A percentile compares a stretch with the other conserved stretches of the same genome.
These are phyloP conservation scores for Podospora sp. DNA, from an alignment of 495 filamentous ascomycete species.

Conservation along the genomic window DNA sequence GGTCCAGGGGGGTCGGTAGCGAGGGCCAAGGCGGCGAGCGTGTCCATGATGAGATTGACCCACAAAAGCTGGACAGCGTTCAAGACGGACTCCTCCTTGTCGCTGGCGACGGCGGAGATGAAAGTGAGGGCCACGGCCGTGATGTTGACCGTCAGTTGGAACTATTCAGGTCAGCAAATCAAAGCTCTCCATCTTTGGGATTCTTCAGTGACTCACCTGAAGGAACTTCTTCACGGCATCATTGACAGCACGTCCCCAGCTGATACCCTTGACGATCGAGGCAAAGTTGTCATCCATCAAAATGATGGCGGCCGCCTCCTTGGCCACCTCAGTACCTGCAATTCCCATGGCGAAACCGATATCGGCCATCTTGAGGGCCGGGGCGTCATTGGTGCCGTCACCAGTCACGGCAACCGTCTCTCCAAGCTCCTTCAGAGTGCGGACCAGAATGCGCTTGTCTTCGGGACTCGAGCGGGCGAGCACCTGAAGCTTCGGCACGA, in stretches of 20 bases:
- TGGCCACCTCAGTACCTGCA: slow-evolving; percentile 86
- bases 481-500: slow-evolving; percentile 76
- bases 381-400: slow-evolving; percentile 89
- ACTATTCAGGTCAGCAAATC: slow-evolving; percentile 49
- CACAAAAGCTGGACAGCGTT: slow-evolving; percentile 87
- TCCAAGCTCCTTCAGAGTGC: slow-evolving; percentile 70
- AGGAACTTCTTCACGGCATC: slow-evolving; percentile 88
- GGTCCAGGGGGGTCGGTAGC: slow-evolving; percentile 82
- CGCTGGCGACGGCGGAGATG: slow-evolving; percentile 73
- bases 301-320: slow-evolving; percentile 89
- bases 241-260: slow-evolving; percentile 91
- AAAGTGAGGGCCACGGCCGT: slow-evolving; percentile 84
- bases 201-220: slow-evolving; percentile 52
- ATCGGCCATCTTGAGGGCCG: slow-evolving; percentile 82
- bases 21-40: slow-evolving; percentile 82
- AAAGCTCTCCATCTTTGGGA: rapidly evolving
- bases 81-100: slow-evolving; percentile 69
- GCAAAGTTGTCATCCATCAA: slow-evolving; percentile 88
- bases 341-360: slow-evolving; percentile 97
- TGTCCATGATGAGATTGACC: slow-evolving; percentile 96
- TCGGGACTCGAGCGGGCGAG: slow-evolving; percentile 85
- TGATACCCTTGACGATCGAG: slow-evolving; percentile 85
- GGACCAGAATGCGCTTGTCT: slow-evolving; percentile 80
- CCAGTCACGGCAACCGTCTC: slow-evolving; percentile 86
- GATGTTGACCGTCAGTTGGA: slow-evolving; percentile 91